These are phyloP conservation scores for Daldinia loculata DNA, from an alignment of 495 filamentous ascomycete species.

Conservation along the genomic window DNA sequence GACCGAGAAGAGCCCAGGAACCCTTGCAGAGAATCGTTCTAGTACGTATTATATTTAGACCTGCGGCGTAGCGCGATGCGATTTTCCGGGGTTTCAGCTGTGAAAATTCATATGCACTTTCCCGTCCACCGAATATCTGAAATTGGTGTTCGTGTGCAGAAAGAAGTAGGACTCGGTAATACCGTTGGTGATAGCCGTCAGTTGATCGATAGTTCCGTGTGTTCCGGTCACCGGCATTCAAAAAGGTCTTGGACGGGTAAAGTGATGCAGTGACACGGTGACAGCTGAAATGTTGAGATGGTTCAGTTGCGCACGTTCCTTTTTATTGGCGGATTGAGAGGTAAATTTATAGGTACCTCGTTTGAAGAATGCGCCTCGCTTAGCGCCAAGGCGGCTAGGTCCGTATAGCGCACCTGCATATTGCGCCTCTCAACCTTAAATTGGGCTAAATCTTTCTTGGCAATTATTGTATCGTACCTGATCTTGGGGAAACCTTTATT, in stretches of 20 bases:
- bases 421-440: slow-evolving; percentile 11
- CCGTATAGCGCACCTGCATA: slow-evolving; percentile 9
- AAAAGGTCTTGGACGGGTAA: slow-evolving; percentile 3
- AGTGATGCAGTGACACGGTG: neutral
- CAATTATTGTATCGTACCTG: neutral
- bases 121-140: neutral
- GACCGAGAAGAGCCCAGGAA: slow-evolving; percentile 10
- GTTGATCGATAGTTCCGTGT: slow-evolving; percentile 21
- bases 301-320: neutral
- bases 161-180: neutral
- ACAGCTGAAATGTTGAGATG: neutral
- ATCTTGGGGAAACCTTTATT: neutral
- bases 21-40: slow-evolving; percentile 4
- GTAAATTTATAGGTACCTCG: neutral
- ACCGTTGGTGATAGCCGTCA: slow-evolving; percentile 13
- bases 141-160: neutral
- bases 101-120: neutral
- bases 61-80: neutral
- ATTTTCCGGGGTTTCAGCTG: neutral
- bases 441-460: slow-evolving; percentile 12
- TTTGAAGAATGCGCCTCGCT: neutral
- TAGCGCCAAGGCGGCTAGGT: slow-evolving; percentile 27
- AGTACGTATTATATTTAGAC: slow-evolving; percentile 5
- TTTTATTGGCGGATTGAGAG: slow-evolving; percentile 12
- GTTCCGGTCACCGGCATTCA: slow-evolving; percentile 16